phyloP scores from a whole-genome alignment of 2,329 filamentous ascomycete genomes.

The Ceratocystis cubensis region DNA sequence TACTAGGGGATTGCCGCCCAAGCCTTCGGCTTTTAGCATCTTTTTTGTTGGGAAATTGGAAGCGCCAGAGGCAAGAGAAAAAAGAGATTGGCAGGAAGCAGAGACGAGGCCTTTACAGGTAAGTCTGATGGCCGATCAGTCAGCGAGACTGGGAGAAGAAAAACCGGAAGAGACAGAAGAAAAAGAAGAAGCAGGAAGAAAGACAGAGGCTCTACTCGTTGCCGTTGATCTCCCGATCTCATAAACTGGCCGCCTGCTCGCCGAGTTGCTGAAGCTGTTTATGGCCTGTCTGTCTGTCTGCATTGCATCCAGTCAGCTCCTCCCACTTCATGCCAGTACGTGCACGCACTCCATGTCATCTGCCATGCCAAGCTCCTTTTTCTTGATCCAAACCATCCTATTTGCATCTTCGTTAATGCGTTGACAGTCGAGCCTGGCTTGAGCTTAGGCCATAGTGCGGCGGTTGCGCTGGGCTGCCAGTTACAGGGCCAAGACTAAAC shows the following conservation, averaged over 20 bases:
- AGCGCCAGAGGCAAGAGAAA: background rate
- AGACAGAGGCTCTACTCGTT: too few species aligned
- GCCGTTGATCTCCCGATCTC: too few species aligned
- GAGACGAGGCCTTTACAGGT: background rate
- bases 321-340: background rate
- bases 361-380: background rate
- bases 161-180: background rate
- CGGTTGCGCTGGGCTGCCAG: background rate
- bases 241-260: too few species aligned
- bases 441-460: background rate
- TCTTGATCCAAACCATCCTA: background rate
- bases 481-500: background rate
- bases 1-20: background rate
- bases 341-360: background rate
- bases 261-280: background rate
- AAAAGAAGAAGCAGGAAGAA: background rate
- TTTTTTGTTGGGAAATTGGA: conserved; percentile 9
- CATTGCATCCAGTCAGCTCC: background rate
- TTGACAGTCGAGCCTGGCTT: background rate
- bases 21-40: background rate
- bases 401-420: background rate
- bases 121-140: background rate
- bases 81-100: background rate
- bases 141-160: background rate
- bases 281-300: background rate